These are phyloP conservation scores for Phytophthora vignae DNA, from an alignment of 352 stramenopile species.

Conservation along the genomic window DNA sequence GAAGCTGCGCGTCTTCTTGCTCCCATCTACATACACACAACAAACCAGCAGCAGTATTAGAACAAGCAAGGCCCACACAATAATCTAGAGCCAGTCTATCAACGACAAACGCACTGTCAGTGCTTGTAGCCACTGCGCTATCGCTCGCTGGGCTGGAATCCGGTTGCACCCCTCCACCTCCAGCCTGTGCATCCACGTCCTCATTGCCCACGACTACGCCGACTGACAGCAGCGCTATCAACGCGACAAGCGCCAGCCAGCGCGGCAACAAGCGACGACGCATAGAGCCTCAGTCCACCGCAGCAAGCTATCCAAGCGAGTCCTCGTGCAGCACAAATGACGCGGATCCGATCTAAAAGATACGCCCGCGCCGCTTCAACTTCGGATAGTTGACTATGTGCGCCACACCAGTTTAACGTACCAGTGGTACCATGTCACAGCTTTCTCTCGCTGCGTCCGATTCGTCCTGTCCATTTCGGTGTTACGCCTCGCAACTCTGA, in stretches of 20 bases:
- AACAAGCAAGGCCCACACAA: background rate
- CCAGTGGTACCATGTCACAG: background rate
- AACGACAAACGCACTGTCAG: slow-evolving; percentile 7
- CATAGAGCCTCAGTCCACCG: background rate
- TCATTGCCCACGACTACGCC: background rate
- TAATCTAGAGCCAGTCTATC: background rate
- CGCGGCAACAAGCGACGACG: background rate
- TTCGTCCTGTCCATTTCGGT: background rate
- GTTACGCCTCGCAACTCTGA: background rate
- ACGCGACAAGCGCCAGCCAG: background rate
- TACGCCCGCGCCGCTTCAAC: slow-evolving; percentile 25
- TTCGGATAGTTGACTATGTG: background rate
- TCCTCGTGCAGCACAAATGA: slow-evolving; percentile 7
- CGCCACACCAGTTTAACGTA: no score
- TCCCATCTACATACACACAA: background rate
- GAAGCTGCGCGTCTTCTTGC: slow-evolving; percentile 53
- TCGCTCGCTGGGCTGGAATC: background rate
- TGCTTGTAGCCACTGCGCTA: background rate
- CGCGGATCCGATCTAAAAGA: slow-evolving; percentile 7
- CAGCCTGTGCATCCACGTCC: slow-evolving; percentile 3
- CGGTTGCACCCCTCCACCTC: background rate
- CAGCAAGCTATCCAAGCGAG: background rate
- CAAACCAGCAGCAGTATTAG: background rate
- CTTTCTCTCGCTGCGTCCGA: background rate
- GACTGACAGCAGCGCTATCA: slow-evolving; percentile 15